Conservation (phyloP, 106 monocot genomes). For the Narthecium ossifragum region DNA sequence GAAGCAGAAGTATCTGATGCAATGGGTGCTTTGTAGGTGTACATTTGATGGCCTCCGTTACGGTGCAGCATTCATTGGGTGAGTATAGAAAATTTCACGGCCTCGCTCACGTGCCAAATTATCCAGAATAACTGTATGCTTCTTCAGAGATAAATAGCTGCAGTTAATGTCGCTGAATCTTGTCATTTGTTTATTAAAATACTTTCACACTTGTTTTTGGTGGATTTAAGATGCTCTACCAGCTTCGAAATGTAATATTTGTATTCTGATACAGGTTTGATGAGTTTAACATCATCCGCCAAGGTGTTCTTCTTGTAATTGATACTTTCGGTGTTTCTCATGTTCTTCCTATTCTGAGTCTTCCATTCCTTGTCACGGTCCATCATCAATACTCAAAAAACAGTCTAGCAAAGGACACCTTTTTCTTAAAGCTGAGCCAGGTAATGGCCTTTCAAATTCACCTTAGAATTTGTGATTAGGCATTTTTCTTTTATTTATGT, state of each 20-base stretch:
- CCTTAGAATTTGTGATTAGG: background rate
- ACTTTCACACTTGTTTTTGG: background rate
- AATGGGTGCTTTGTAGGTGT: slow-evolving; percentile 42
- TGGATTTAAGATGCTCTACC: background rate
- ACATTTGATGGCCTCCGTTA: slow-evolving; percentile 94
- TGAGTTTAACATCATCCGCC: slow-evolving; percentile 73
- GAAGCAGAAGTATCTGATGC: background rate
- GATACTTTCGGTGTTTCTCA: slow-evolving; percentile 96
- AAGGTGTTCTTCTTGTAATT: slow-evolving; percentile 69
- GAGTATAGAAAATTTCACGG: slow-evolving; percentile 15
- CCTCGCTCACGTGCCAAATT: too few species aligned
- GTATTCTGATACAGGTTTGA: slow-evolving; percentile 62
- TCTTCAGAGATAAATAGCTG: too few species aligned
- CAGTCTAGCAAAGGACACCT: slow-evolving; percentile 2
- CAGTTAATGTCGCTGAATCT: too few species aligned
- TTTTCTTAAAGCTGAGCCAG: slow-evolving; percentile 32
- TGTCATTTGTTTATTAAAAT: too few species aligned
- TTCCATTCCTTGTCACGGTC: slow-evolving; percentile 59
- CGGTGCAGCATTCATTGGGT: slow-evolving; percentile 97
- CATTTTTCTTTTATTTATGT: too few species aligned
- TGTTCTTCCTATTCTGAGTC: slow-evolving; percentile 68
- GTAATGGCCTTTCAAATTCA: slow-evolving; percentile 15
- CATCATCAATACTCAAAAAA: slow-evolving; percentile 7
- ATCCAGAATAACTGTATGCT: too few species aligned
- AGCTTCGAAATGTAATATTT: background rate